Conservation (phyloP, 345 rosid species). For the Sonneratia caseolaris region DNA sequence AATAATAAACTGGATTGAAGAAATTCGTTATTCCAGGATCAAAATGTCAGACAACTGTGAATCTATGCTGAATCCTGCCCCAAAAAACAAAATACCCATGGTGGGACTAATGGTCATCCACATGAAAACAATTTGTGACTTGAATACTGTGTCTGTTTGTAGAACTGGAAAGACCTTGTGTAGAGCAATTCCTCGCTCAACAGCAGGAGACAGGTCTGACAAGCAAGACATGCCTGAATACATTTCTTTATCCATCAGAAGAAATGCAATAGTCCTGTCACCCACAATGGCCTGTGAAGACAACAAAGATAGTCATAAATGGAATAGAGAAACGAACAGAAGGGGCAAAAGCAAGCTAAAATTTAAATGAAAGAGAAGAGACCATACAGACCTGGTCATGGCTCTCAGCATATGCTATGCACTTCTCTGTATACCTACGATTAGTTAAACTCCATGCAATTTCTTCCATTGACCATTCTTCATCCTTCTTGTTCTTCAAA, state of each 20-base stretch:
- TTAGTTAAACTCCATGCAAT: slow-evolving; percentile 49
- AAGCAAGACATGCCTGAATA: slow-evolving; percentile 67
- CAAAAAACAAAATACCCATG: background rate
- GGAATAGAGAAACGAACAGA: background rate
- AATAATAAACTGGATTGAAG: background rate
- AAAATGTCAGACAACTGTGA: background rate
- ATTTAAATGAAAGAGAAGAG: slow-evolving; percentile 1
- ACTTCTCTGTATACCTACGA: slow-evolving; percentile 69
- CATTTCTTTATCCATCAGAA: slow-evolving; percentile 68
- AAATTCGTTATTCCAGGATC: background rate
- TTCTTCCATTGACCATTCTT: slow-evolving; percentile 71
- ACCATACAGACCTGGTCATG: slow-evolving; percentile 58
- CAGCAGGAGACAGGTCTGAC: slow-evolving; percentile 38
- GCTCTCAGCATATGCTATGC: slow-evolving; percentile 72
- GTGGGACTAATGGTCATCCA: background rate
- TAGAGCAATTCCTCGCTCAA: slow-evolving; percentile 66
- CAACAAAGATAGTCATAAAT: slow-evolving; percentile 6
- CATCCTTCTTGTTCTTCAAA: slow-evolving; percentile 62
- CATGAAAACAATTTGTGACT: background rate
- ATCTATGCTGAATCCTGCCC: background rate
- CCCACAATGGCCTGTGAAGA: slow-evolving; percentile 59
- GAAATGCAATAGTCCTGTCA: slow-evolving; percentile 64
- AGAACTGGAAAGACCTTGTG: slow-evolving; percentile 41
- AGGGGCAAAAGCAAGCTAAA: slow-evolving; percentile 1
- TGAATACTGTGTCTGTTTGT: background rate